These are phyloP conservation scores for Lyophyllum shimeji DNA, from an alignment of 768 basidiomycete species.

Conservation along the genomic window DNA sequence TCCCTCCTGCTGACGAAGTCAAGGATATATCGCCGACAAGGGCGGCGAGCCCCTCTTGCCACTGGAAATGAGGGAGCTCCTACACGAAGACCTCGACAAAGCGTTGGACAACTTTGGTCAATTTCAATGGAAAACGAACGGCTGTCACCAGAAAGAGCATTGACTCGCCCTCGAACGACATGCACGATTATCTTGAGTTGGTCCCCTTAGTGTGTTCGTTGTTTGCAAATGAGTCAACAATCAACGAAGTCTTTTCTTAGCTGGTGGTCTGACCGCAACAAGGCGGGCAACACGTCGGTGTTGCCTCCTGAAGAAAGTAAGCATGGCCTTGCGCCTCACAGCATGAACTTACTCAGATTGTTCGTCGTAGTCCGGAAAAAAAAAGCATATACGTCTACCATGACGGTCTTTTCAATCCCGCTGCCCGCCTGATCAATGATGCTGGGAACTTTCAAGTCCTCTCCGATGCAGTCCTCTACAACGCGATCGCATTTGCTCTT, in stretches of 20 bases:
- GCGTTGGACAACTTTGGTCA: no score
- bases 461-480: conserved; percentile 62
- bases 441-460: conserved; percentile 54
- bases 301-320: conserved; percentile 53
- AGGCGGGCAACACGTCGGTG: conserved; percentile 55
- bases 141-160: conserved; percentile 50
- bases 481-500: conserved; percentile 54
- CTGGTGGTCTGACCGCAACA: conserved; percentile 64
- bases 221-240: no score
- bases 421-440: conserved; percentile 54
- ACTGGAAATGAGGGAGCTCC: no score
- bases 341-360: background rate
- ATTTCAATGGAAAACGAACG: conserved; percentile 18
- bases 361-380: conserved; percentile 50
- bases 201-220: conserved; percentile 60
- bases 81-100: no score
- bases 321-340: conserved; percentile 7
- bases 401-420: conserved; percentile 69
- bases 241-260: no score
- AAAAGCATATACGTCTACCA: conserved; percentile 54
- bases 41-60: no score
- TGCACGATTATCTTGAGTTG: conserved; percentile 70
- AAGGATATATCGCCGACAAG: no score
- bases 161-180: conserved; percentile 49
- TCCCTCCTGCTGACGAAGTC: no score